A percentile compares a stretch with the other conserved stretches of the same genome.
Conservation (phyloP, 2,329 filamentous ascomycete species). For the Mariannaea elegans region DNA sequence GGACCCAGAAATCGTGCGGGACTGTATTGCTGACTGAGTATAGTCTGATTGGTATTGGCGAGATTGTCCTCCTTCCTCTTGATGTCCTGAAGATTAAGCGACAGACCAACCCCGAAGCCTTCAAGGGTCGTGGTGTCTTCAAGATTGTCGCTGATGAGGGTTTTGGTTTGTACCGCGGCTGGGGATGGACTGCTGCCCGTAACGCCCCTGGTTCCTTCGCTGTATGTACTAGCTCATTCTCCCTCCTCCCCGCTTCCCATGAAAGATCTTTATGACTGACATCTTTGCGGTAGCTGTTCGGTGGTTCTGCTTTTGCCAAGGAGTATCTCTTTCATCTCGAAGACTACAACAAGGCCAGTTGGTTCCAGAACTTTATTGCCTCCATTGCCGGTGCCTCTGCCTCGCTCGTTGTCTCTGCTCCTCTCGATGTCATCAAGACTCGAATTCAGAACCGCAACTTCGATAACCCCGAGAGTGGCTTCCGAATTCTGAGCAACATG, state of each 20-base stretch:
- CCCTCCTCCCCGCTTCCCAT: background rate
- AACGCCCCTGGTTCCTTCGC: slow-evolving; percentile 98
- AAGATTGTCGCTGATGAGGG: slow-evolving; percentile 93
- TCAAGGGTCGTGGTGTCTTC: slow-evolving; percentile 90
- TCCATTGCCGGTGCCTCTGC: slow-evolving; percentile 95
- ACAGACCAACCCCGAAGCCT: slow-evolving; percentile 98
- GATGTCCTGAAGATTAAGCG: slow-evolving; percentile 99
- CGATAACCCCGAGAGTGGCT: slow-evolving; percentile 94
- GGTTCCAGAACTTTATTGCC: slow-evolving; percentile 97
- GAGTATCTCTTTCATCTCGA: slow-evolving; percentile 89
- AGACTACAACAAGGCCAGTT: slow-evolving; percentile 95
- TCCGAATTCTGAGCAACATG: slow-evolving; percentile 93
- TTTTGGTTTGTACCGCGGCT: slow-evolving; percentile 93
- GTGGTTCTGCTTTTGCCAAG: slow-evolving; percentile 96
- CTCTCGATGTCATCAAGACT: slow-evolving; percentile 97
- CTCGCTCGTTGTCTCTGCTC: slow-evolving; percentile 95
- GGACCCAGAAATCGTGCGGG: background rate
- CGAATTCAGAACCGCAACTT: slow-evolving; percentile 99
- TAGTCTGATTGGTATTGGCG: slow-evolving; percentile 94
- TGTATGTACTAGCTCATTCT: slow-evolving; percentile 61
- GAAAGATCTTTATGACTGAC: slow-evolving; percentile 28
- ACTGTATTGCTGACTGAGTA: slow-evolving; percentile 27
- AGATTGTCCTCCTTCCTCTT: slow-evolving; percentile 92
- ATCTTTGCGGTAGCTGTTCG: slow-evolving; percentile 76
- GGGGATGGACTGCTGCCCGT: slow-evolving; percentile 96